These are phyloP conservation scores for Hypoxylon crocopeplum DNA, from an alignment of 495 filamentous ascomycete genomes.

Conservation along the genomic window DNA sequence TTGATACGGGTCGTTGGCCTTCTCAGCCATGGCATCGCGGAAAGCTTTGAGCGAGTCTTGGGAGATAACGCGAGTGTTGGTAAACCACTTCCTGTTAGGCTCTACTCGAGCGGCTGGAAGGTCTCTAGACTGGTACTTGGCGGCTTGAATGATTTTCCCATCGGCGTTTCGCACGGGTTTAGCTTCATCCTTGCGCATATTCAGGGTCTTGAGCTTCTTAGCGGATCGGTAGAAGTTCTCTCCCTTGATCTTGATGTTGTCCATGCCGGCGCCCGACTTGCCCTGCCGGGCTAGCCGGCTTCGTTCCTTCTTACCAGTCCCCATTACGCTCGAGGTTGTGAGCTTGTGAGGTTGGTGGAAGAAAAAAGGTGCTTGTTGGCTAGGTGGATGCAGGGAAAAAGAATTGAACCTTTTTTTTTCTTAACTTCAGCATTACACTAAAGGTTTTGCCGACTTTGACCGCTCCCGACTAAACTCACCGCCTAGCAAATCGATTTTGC, in stretches of 20 bases:
- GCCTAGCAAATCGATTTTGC: background rate
- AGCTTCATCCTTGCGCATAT: conserved; percentile 79
- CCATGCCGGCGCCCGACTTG: conserved; percentile 82
- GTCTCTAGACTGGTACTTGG: conserved; percentile 77
- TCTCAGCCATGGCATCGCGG: conserved; percentile 89
- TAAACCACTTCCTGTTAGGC: conserved; percentile 83
- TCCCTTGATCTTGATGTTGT: conserved; percentile 89
- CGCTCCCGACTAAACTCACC: background rate
- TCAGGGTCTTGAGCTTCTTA: conserved; percentile 85
- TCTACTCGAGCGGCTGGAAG: conserved; percentile 86
- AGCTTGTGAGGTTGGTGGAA: conserved; percentile 24
- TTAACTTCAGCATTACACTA: conserved; percentile 6
- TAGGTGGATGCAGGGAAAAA: conserved; percentile 29
- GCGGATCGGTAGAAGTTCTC: conserved; percentile 94
- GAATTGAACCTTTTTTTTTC: conserved; percentile 34
- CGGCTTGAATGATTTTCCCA: conserved; percentile 79
- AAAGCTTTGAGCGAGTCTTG: conserved; percentile 76
- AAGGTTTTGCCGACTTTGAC: conserved; percentile 29
- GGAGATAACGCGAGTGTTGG: conserved; percentile 64
- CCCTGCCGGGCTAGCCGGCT: conserved; percentile 79
- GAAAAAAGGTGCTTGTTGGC: conserved; percentile 16
- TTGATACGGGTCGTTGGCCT: conserved; percentile 87
- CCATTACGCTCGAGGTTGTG: conserved; percentile 65
- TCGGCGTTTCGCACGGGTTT: conserved; percentile 75
- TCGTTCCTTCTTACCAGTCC: conserved; percentile 93